Evolutionary conservation across 1,139 yeast species (phyloP).

Genomic region (Taphrina pruni): DNA sequence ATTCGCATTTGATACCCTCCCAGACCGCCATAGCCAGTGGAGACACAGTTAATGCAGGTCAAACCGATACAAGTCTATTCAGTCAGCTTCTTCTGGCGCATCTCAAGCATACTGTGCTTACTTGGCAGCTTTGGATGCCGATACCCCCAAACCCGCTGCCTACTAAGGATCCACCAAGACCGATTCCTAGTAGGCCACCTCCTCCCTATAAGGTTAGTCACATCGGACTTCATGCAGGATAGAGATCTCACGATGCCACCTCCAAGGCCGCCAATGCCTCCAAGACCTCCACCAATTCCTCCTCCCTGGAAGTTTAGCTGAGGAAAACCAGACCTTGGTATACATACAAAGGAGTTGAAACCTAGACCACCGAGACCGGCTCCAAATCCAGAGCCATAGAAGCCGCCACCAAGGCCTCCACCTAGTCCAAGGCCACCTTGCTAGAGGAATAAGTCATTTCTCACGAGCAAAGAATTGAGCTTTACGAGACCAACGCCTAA

Average conservation of each 20-base stretch:
- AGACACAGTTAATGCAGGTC: conserved; percentile 22
- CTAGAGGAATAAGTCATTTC: neutral
- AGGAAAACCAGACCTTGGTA: neutral
- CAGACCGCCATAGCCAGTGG: conserved; percentile 22
- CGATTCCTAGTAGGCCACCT: conserved; percentile 10
- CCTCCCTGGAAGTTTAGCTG: neutral
- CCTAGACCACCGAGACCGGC: conserved; percentile 28
- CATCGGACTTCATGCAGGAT: neutral
- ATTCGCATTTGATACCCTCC: conserved; percentile 10
- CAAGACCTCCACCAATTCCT: conserved; percentile 9
- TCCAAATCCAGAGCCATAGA: conserved; percentile 23
- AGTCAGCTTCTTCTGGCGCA: neutral
- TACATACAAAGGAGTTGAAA: conserved; percentile 18
- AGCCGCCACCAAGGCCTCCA: conserved; percentile 18
- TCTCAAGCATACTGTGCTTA: neutral
- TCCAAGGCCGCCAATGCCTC: conserved; percentile 9
- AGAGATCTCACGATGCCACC: conserved; percentile 11
- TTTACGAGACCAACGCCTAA: conserved; percentile 3
- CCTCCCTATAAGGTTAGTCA: conserved; percentile 6
- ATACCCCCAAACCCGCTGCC: conserved; percentile 29
- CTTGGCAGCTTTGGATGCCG: conserved; percentile 17
- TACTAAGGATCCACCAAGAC: conserved; percentile 19
- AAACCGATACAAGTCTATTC: conserved; percentile 24
- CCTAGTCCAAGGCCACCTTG: conserved; percentile 13
- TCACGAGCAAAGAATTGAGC: neutral